These are phyloP conservation scores for Trichoderma virens DNA, from an alignment of 495 filamentous ascomycete species.

Conservation along the genomic window DNA sequence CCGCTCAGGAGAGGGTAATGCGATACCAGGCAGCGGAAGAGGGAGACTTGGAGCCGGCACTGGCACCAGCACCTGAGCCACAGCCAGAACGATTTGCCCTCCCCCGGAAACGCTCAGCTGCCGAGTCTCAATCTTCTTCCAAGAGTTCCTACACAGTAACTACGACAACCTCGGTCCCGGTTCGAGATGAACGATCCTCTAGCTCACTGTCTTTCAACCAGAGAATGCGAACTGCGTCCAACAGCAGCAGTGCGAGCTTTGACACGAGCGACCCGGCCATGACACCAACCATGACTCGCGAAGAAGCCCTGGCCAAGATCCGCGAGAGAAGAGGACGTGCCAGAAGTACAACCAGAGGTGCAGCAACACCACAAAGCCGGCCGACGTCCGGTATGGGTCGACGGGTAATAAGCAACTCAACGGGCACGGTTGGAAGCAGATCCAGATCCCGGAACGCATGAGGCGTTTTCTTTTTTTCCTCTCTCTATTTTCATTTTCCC, in stretches of 20 bases:
- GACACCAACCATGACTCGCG: conserved; percentile 48
- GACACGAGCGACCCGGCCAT: conserved; percentile 42
- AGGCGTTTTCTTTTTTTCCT: not conserved
- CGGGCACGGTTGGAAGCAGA: conserved; percentile 14
- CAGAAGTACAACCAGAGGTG: conserved; percentile 31
- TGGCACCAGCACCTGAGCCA: not conserved
- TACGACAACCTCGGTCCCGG: conserved; percentile 41
- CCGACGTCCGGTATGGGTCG: conserved; percentile 25
- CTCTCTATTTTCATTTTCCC: not conserved
- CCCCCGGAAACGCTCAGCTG: not conserved
- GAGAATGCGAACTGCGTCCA: conserved; percentile 29
- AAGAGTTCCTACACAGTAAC: conserved; percentile 33
- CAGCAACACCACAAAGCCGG: conserved; percentile 32
- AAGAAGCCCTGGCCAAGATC: conserved; percentile 51
- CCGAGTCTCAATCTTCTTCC: conserved; percentile 23
- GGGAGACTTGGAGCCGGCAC: not conserved
- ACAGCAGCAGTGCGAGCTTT: conserved; percentile 22
- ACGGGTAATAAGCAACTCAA: conserved; percentile 39
- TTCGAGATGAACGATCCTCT: conserved; percentile 28
- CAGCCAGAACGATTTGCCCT: no score
- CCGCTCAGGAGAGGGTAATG: conserved; percentile 1
- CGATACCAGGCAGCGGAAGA: not conserved
- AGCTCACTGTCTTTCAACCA: conserved; percentile 20
- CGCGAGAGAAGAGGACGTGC: conserved; percentile 44
- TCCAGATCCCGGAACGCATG: conserved; percentile 5